Conservation (phyloP, 208 protist species). For the Wallacemonas sp. region DNA sequence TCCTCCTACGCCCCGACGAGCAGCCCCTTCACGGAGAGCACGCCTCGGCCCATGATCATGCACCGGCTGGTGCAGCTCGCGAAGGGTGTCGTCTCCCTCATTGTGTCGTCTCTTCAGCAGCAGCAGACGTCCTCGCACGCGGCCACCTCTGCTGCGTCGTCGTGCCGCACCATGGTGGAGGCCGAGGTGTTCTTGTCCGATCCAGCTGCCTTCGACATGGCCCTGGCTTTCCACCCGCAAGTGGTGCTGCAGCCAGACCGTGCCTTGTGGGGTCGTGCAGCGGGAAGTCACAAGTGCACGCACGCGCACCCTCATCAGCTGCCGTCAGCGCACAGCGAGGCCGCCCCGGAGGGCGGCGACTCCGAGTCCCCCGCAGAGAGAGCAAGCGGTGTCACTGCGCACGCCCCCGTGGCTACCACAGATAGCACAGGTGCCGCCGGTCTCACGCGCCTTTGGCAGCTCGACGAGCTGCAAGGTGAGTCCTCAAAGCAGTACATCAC, state of each 20-base stretch:
- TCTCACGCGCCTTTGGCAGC: conserved; percentile 50
- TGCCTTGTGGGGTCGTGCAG: conserved; percentile 24
- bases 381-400: not conserved
- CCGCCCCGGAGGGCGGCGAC: not conserved
- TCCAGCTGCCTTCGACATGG: conserved; percentile 65
- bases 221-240: conserved; percentile 68
- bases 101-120: conserved; percentile 46
- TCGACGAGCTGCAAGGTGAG: conserved; percentile 66
- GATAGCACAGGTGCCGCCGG: not conserved
- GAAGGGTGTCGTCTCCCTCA: conserved; percentile 35
- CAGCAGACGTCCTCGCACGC: conserved; percentile 6
- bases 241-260: conserved; percentile 72
- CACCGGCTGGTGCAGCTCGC: conserved; percentile 80
- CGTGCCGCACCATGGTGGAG: conserved; percentile 20
- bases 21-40: conserved; percentile 80
- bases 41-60: conserved; percentile 81
- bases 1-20: conserved; percentile 70
- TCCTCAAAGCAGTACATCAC: conserved; percentile 56
- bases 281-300: too few species aligned
- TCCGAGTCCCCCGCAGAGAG: not conserved
- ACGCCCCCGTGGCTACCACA: not conserved
- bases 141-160: not conserved
- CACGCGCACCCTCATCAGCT: too few species aligned
- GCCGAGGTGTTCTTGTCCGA: conserved; percentile 48
- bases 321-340: too few species aligned